phyloP scores from a whole-genome alignment of 177 flowering plant species.

The Tripterygium wilfordii region DNA sequence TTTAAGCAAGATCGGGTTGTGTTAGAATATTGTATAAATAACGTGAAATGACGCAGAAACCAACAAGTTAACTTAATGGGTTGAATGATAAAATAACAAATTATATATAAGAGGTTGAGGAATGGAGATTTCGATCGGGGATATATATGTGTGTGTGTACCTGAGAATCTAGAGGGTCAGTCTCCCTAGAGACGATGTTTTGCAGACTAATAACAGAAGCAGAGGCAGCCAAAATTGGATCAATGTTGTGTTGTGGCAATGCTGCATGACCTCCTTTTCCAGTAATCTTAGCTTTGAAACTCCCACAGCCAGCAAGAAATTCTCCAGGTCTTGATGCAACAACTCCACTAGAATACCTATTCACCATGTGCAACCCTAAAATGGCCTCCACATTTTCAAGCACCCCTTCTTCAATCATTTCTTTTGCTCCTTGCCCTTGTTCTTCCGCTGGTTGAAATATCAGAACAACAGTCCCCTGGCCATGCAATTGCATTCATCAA shows the following conservation, averaged over 20 bases:
- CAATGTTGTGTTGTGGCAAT: conserved; percentile 39
- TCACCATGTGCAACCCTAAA: conserved; percentile 39
- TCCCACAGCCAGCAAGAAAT: conserved; percentile 59
- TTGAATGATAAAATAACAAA: no score
- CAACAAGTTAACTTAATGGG: no score
- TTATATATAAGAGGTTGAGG: no score
- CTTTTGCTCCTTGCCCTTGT: conserved; percentile 44
- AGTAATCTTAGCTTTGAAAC: conserved; percentile 44
- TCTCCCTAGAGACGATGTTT: conserved; percentile 54
- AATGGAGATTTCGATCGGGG: no score
- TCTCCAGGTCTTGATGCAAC: conserved; percentile 44
- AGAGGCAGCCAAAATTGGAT: conserved; percentile 60
- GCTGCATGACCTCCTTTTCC: conserved; percentile 75
- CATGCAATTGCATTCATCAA: conserved; percentile 1
- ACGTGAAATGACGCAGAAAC: no score
- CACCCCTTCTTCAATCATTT: conserved; percentile 52
- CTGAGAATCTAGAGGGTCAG: conserved; percentile 58
- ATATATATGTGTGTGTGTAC: conserved; percentile 24
- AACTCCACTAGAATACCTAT: conserved; percentile 26
- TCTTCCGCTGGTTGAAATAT: conserved; percentile 83
- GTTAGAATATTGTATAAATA: no score
- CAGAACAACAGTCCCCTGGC: conserved; percentile 69
- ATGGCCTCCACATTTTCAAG: conserved; percentile 58
- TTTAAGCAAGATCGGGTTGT: no score
- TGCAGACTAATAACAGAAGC: conserved; percentile 48